Evolutionary conservation across 306 rosid genomes (phyloP), one percentile per base, ranked within the genome.

Genomic region (Cucurbita argyrosperma): DNA sequence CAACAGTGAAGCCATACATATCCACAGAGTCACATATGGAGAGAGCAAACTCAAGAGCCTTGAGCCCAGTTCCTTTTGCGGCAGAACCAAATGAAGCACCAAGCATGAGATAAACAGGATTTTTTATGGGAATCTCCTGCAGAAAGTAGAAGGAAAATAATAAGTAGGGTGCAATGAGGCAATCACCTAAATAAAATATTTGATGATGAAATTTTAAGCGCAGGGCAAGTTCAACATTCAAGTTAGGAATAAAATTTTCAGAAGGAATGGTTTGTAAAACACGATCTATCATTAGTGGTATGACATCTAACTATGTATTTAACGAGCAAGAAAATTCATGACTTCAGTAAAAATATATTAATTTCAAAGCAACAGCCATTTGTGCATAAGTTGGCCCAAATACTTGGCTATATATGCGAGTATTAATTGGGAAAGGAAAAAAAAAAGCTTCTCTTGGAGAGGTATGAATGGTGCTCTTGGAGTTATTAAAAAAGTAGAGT

Each of bases 1-100:
- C 98, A 74, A 94, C 98, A 38, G 97, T 94, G 88, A 94, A 94
- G 74, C 98, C 98, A 83, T 89, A 90, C 95, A 94, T 94, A 89
- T 94, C 98, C 53, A 90, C 97, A 8, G 98, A 94, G 61, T 94
- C 91, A 51, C 98, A 94, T 51, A 91, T 79, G 76, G 96, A 94
- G 61, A 94, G 95, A 10, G 96, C 92, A 85, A 94, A 94, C 84
- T 94, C 98, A 76, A 94, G 96, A 84, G 98, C 98, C 89, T 94
- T 94, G 77, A 94, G 95, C 62, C 98, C 98, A 18, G 98, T 90
- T 85, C 97, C 97, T 87, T 94, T 94, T 77, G 97, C 98, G 4
- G 97, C 98, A 60, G 96, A 90, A 63, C 98, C 98, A 88, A 94
- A 94, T 76, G 97, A 90, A 69, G 95, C 86, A 79, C 97, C 98